These are phyloP conservation scores for Albugo candida DNA, from an alignment of 352 stramenopile species.

Conservation along the genomic window DNA sequence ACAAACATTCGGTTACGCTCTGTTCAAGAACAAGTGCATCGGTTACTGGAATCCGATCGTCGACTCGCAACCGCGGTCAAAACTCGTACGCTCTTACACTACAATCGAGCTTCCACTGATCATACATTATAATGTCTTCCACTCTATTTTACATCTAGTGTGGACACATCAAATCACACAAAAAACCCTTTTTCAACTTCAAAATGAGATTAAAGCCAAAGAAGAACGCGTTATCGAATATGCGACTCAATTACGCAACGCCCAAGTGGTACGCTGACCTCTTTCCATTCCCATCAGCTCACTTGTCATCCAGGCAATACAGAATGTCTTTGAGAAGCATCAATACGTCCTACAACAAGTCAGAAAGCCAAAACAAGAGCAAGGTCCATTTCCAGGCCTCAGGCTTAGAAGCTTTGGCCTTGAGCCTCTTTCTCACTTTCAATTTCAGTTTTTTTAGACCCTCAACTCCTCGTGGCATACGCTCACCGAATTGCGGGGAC, in stretches of 20 bases:
- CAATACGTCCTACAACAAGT: slow-evolving; percentile 29
- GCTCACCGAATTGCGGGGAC: slow-evolving; percentile 62
- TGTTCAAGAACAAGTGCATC: slow-evolving; percentile 55
- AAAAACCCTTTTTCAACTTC: slow-evolving; percentile 34
- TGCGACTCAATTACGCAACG: slow-evolving; percentile 34
- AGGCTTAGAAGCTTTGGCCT: background rate
- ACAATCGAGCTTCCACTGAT: background rate
- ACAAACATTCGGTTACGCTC: slow-evolving; percentile 46
- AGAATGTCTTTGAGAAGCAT: slow-evolving; percentile 47
- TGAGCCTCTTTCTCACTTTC: background rate
- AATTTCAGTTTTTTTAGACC: slow-evolving; percentile 33
- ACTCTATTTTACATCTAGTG: slow-evolving; percentile 14
- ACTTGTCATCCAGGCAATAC: slow-evolving; percentile 18
- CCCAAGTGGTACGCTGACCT: slow-evolving; percentile 19
- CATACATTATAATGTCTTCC: background rate
- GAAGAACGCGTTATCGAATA: slow-evolving; percentile 49
- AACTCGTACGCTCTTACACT: slow-evolving; percentile 26
- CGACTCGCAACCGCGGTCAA: slow-evolving; percentile 48
- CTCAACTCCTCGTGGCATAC: slow-evolving; percentile 53
- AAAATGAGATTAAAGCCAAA: slow-evolving; percentile 43
- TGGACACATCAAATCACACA: slow-evolving; percentile 46
- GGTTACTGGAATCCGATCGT: slow-evolving; percentile 58
- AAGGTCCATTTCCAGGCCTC: background rate
- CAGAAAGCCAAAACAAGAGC: slow-evolving; percentile 27
- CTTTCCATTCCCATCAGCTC: background rate